Conservation (phyloP, 2,329 filamentous ascomycete genomes). For the Sporothrix euskadiensis region DNA sequence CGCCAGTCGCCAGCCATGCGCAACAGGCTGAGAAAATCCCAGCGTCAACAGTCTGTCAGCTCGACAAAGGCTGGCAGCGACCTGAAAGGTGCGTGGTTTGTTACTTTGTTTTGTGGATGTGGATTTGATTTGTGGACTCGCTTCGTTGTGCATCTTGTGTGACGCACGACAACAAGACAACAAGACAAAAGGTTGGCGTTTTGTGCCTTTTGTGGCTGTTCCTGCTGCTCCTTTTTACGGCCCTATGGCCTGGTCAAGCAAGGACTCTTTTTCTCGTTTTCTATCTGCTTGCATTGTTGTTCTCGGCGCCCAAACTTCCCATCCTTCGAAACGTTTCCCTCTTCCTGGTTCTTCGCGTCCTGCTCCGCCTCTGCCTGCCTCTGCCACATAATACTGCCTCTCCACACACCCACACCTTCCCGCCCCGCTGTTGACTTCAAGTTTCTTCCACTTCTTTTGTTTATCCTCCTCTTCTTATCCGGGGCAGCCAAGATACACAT, state of each 20-base stretch:
- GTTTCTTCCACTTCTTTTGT: background rate
- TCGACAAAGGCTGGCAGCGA: slow-evolving; percentile 27
- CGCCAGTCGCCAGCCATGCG: slow-evolving; percentile 28
- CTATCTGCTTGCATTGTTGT: background rate
- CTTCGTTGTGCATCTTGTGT: slow-evolving; percentile 5
- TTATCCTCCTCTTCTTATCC: slow-evolving; percentile 13
- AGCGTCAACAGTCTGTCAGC: slow-evolving; percentile 27
- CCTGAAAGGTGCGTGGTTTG: slow-evolving; percentile 21
- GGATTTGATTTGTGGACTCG: background rate
- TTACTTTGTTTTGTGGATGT: too few relatives aligned
- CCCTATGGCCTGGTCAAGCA: background rate
- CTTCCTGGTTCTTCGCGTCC: background rate
- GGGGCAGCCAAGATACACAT: background rate
- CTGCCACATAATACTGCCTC: background rate
- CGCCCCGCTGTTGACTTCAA: slow-evolving; percentile 3
- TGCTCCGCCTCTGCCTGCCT: background rate
- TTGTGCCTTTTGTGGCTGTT: slow-evolving; percentile 6
- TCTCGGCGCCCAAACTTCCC: slow-evolving; percentile 3
- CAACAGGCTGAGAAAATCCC: slow-evolving; percentile 29
- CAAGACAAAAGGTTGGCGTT: background rate
- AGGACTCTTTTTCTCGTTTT: background rate
- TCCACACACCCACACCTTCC: slow-evolving; percentile 4
- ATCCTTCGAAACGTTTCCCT: slow-evolving; percentile 11
- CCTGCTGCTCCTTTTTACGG: slow-evolving; percentile 10
- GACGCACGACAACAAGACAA: background rate